Evolutionary conservation across 2,329 filamentous ascomycete genomes (phyloP).

Genomic region (Ascochyta fabae): DNA sequence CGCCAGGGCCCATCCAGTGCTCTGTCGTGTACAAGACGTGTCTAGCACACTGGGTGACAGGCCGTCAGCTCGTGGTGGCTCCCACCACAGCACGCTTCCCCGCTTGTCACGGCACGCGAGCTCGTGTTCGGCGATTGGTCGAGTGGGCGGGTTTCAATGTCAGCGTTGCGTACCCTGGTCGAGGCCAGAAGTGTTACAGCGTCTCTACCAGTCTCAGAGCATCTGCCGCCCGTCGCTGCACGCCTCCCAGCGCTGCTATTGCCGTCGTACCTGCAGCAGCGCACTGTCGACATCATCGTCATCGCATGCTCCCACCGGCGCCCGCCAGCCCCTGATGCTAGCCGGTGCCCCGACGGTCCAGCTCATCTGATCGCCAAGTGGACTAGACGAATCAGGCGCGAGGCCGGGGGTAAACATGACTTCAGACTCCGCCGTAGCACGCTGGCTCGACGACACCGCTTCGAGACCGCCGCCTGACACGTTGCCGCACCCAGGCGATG

Average conservation of each 20-base stretch:
- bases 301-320: conserved; percentile 8
- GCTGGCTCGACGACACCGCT: conserved; percentile 43
- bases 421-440: conserved; percentile 34
- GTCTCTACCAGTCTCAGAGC: neutral
- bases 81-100: conserved; percentile 10
- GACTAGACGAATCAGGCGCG: conserved; percentile 27
- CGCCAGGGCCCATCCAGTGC: neutral
- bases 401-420: conserved; percentile 25
- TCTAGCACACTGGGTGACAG: neutral
- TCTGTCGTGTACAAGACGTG: neutral
- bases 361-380: conserved; percentile 20
- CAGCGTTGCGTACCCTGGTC: conserved; percentile 7
- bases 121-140: conserved; percentile 4
- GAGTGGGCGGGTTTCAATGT: conserved; percentile 6
- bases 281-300: conserved; percentile 7
- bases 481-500: conserved; percentile 45
- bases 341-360: conserved; percentile 6
- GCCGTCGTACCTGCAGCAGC: conserved; percentile 7
- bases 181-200: conserved; percentile 10
- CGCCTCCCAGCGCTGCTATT: neutral
- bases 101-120: conserved; percentile 8
- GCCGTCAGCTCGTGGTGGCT: neutral
- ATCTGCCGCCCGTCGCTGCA: conserved; percentile 1
- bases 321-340: conserved; percentile 11
- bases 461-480: conserved; percentile 33